phyloP scores from a whole-genome alignment of 108 stramenopile genomes.

The Asterionellopsis glacialis region DNA sequence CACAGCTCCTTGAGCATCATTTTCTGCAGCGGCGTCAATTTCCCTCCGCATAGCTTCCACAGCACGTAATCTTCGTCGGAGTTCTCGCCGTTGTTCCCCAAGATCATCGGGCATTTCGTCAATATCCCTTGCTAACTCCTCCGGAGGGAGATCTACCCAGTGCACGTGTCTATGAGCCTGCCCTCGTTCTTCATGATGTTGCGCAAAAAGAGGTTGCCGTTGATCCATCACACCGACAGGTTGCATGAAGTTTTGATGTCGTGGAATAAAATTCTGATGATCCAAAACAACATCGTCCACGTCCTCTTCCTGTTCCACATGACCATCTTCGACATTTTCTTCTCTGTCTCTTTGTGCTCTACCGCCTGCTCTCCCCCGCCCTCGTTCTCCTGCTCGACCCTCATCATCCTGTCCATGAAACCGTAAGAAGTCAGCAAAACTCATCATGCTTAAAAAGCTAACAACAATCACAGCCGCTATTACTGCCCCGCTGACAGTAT shows the following conservation, averaged over 20 bases:
- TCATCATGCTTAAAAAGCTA: constrained; percentile 88
- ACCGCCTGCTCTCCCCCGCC: constrained; percentile 11
- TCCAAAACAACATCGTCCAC: constrained; percentile 6
- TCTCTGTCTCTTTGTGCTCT: neutral
- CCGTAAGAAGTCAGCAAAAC: constrained; percentile 91
- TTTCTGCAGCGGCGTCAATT: neutral
- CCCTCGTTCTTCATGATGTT: neutral
- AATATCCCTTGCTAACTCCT: neutral
- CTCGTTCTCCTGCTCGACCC: constrained; percentile 17
- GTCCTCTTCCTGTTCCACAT: neutral
- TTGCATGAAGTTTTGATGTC: constrained; percentile 1
- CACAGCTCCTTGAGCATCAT: no score
- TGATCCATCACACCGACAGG: constrained; percentile 8
- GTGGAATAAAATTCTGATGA: neutral
- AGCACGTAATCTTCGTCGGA: constrained; percentile 4
- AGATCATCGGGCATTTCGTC: neutral
- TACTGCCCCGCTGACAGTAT: constrained; percentile 75
- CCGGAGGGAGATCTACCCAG: neutral
- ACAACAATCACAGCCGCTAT: constrained; percentile 77
- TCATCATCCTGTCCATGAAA: constrained; percentile 57
- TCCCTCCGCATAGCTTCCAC: neutral
- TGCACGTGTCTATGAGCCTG: no score
- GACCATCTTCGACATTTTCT: constrained; percentile 13
- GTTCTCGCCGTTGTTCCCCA: neutral
- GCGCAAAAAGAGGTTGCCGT: constrained; percentile 5